phyloP scores from a whole-genome alignment of 2,329 filamentous ascomycete species.

The Neopestalotiopsis sp. region DNA sequence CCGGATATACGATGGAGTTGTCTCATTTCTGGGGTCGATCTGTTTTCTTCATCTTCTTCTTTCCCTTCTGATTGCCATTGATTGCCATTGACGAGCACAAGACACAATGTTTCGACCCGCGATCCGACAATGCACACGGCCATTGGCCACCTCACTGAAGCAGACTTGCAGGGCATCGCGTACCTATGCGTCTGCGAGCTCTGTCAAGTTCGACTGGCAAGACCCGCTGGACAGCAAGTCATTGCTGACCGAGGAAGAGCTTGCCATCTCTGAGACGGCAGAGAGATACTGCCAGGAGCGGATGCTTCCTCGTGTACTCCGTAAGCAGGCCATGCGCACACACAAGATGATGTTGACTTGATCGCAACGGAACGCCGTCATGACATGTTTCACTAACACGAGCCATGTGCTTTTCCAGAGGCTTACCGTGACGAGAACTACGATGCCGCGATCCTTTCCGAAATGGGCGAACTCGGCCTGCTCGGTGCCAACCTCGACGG shows the following conservation, averaged over 20 bases:
- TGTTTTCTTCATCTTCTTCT: background rate
- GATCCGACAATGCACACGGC: slow-evolving; percentile 27
- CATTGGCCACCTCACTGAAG: slow-evolving; percentile 25
- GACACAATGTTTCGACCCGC: slow-evolving; percentile 32
- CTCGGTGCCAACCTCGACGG: slow-evolving; percentile 86
- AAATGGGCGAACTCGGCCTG: slow-evolving; percentile 93
- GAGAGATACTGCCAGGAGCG: slow-evolving; percentile 93
- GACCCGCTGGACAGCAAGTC: slow-evolving; percentile 80
- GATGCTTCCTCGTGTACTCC: slow-evolving; percentile 82
- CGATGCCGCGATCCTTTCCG: slow-evolving; percentile 82
- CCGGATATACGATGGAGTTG: background rate
- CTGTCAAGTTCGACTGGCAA: slow-evolving; percentile 81
- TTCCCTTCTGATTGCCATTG: background rate
- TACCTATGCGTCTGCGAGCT: slow-evolving; percentile 35
- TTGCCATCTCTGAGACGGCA: slow-evolving; percentile 88
- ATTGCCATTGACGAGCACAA: background rate
- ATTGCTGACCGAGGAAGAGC: slow-evolving; percentile 86
- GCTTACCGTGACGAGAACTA: slow-evolving; percentile 80
- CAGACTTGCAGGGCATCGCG: slow-evolving; percentile 17
- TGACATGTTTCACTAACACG: slow-evolving; percentile 12
- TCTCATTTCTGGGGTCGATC: background rate
- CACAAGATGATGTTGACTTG: background rate
- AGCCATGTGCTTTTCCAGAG: slow-evolving; percentile 51
- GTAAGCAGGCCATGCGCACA: slow-evolving; percentile 54
- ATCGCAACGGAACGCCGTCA: background rate